A percentile compares a stretch with the other conserved stretches of the same genome.
These are phyloP conservation scores for Emiliania huxleyi DNA, from an alignment of 78 protist species.

Conservation along the genomic window DNA sequence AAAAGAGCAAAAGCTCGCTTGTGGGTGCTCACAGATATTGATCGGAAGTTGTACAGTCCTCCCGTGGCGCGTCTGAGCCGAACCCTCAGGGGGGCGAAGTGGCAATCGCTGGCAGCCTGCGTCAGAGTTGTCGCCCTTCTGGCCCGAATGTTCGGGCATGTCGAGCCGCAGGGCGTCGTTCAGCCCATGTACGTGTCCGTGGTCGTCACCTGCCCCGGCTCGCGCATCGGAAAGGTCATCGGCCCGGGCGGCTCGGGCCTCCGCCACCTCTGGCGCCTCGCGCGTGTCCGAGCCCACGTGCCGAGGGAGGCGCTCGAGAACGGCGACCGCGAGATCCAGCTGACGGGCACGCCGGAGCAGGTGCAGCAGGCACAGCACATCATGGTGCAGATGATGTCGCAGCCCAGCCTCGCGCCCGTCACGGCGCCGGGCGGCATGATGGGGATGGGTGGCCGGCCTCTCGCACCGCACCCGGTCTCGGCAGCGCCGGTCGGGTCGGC, in stretches of 20 bases:
- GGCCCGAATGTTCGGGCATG: too few species aligned
- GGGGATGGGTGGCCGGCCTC: too few species aligned
- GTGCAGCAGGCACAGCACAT: background rate
- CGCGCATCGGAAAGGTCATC: background rate
- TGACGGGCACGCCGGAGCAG: background rate
- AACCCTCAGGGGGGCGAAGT: too few species aligned
- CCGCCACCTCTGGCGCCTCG: background rate
- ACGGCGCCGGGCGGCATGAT: background rate
- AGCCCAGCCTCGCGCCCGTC: background rate
- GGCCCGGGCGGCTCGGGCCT: background rate
- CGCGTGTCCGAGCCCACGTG: background rate
- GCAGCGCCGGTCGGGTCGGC: background rate
- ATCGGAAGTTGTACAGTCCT: too few species aligned
- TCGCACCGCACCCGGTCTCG: too few species aligned
- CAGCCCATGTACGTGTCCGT: too few species aligned
- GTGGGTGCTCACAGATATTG: too few species aligned
- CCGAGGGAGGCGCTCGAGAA: background rate
- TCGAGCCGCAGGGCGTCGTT: too few species aligned
- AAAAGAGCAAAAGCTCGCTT: too few species aligned
- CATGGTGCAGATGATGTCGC: background rate
- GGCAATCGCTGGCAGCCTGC: too few species aligned
- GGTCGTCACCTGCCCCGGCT: background rate
- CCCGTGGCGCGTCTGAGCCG: too few species aligned
- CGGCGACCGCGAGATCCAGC: background rate
- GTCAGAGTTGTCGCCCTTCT: too few species aligned